Evolutionary conservation across 768 basidiomycete species (phyloP).

Genomic region (Cubamyces lactineus): DNA sequence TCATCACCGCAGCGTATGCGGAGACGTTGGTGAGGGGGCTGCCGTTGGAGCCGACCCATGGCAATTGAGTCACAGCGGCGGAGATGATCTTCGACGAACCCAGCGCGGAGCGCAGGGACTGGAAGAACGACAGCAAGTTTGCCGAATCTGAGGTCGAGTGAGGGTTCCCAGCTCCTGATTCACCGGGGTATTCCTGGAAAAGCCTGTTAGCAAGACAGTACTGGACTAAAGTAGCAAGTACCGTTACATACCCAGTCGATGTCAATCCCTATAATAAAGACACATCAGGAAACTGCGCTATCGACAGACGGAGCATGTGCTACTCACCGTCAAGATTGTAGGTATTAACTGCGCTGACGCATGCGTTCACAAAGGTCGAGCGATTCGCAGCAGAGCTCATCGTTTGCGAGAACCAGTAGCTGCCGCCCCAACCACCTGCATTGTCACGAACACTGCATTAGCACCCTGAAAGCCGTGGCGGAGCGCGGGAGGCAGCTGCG

Average conservation of each 20-base stretch:
- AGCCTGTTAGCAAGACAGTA: neutral
- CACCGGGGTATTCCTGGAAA: slow-evolving; percentile 72
- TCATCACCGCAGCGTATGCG: slow-evolving; percentile 62
- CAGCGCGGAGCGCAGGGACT: slow-evolving; percentile 56
- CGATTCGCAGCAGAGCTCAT: slow-evolving; percentile 53
- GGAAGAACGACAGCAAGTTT: slow-evolving; percentile 65
- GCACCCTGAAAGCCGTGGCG: neutral
- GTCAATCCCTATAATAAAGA: slow-evolving; percentile 43
- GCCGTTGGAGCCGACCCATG: slow-evolving; percentile 68
- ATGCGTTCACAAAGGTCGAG: slow-evolving; percentile 58
- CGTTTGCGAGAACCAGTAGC: slow-evolving; percentile 64
- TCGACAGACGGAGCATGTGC: neutral
- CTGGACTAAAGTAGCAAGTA: neutral
- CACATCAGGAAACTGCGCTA: neutral
- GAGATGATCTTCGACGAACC: slow-evolving; percentile 67
- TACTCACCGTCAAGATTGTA: slow-evolving; percentile 62
- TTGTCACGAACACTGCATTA: neutral
- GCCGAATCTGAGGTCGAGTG: slow-evolving; percentile 61
- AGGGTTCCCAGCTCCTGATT: slow-evolving; percentile 62
- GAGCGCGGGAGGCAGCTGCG: neutral
- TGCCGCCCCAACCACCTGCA: slow-evolving; percentile 72
- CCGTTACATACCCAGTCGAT: slow-evolving; percentile 56
- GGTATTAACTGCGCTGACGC: slow-evolving; percentile 55
- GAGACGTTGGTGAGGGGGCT: slow-evolving; percentile 65
- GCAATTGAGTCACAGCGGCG: slow-evolving; percentile 67